phyloP scores from a whole-genome alignment of 257 asterid genomes.

The Osmanthus fragrans region DNA sequence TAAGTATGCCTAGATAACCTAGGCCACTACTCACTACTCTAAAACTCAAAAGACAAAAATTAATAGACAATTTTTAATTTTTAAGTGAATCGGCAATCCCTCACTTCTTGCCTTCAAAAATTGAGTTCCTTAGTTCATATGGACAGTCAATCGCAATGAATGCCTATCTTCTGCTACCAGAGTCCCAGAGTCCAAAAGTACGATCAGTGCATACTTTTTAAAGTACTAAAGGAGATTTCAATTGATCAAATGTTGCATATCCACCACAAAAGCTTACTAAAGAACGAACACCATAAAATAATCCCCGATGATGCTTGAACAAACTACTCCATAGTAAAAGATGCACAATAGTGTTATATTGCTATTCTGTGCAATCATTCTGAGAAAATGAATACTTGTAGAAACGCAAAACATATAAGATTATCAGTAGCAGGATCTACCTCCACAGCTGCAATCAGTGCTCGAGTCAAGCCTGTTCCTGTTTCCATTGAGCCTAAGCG shows the following conservation, averaged over 20 bases:
- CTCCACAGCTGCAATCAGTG: constrained; percentile 94
- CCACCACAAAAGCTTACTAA: background rate
- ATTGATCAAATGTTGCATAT: background rate
- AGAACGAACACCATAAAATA: background rate
- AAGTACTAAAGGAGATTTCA: background rate
- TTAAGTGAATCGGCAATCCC: background rate
- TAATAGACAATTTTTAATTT: no score
- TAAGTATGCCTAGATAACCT: background rate
- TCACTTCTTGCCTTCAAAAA: background rate
- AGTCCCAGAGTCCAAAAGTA: background rate
- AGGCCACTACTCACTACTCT: background rate
- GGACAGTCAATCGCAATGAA: background rate
- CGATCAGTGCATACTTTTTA: background rate
- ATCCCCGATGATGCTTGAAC: background rate
- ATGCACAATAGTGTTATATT: background rate
- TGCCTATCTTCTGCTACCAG: background rate
- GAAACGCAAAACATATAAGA: background rate
- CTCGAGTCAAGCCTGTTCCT: constrained; percentile 96
- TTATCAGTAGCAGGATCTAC: constrained; percentile 32
- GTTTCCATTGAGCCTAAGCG: constrained; percentile 99
- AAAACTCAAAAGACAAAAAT: no score
- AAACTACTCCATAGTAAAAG: constrained; percentile 10
- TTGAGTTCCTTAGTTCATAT: background rate
- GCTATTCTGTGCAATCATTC: background rate
- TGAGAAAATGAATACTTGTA: background rate